Evolutionary conservation across 2,329 filamentous ascomycete genomes (phyloP).

Genomic region (Fusarium bactridioides): DNA sequence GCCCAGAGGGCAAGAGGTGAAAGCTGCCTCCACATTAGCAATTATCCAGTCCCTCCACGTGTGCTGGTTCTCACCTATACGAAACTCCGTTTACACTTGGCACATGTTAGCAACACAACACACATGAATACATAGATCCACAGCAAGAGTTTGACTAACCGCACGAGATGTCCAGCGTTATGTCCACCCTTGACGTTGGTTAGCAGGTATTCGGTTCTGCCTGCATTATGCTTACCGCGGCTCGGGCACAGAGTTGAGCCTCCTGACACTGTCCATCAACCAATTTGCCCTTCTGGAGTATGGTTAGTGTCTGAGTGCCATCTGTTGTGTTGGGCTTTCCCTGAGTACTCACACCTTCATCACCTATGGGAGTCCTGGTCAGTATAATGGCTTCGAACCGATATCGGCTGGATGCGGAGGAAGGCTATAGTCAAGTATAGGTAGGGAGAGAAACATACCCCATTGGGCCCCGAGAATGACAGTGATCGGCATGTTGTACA

Average conservation of each 20-base stretch:
- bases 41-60: background rate
- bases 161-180: background rate
- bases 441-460: background rate
- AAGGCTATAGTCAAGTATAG: background rate
- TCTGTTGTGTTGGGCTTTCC: background rate
- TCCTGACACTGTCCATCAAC: background rate
- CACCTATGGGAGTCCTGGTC: background rate
- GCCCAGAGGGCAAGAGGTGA: background rate
- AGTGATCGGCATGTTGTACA: background rate
- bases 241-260: background rate
- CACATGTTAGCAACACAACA: background rate
- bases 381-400: background rate
- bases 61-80: background rate
- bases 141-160: background rate
- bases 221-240: background rate
- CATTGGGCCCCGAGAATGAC: background rate
- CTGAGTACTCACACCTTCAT: background rate
- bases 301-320: background rate
- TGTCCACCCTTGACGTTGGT: background rate
- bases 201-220: background rate
- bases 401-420: background rate
- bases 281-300: background rate
- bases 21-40: background rate
- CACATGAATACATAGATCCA: background rate
- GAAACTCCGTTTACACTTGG: background rate